Evolutionary conservation across 495 filamentous ascomycete genomes (phyloP), one percentile per base, ranked within the genome.

Genomic region (Trichocladium antarcticum): DNA sequence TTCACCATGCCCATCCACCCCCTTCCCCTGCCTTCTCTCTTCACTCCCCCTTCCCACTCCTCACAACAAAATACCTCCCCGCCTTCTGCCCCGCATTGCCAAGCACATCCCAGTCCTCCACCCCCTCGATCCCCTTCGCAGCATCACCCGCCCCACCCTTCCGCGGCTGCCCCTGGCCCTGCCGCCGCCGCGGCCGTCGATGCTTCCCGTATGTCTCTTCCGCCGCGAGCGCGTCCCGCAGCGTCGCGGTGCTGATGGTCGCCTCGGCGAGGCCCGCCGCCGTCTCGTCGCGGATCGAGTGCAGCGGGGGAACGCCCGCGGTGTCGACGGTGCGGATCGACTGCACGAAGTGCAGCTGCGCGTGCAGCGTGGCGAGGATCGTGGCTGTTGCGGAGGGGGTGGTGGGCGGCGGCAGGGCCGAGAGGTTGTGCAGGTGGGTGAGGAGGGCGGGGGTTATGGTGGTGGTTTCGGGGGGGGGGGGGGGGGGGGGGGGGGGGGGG

Each of bases 341-440:
- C 46, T 75, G 77, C 34, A 97, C 87, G 57, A 99, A 97, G 57
- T 87, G 82, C 0, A 99, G 76, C 57, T 99, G 92, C 9, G 86
- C 80, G 37, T 80, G 72, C 6, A 99, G 74, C 0, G 83, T 87
- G 16, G 74, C 54, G 5, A 92, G 69, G 78, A 95, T 85, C 8
- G 67, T 55, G 0, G 66, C 45, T 55, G 87, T 79, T 27, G 66
- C 62, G 56, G 82, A 77, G 7, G 66, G 55, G 15, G 69, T 73
- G 11, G 70, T 57, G 1, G 92, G 89, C 6, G 74, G 74, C 0
- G 90, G 87, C 0, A 97, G 81, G 27, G 92, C 88, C 6, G 89
- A 95, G 49, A 98, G 81, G 14, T 87, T 84, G 35, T 94, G 82
- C 10, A 99, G 82, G 66, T 96, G 92, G 51, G 78, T 78, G 1